Percentiles rank a stretch among this genome's conserved stretches.
These are phyloP conservation scores for Vitis riparia DNA, from an alignment of 164 flowering plant species.

Conservation along the genomic window DNA sequence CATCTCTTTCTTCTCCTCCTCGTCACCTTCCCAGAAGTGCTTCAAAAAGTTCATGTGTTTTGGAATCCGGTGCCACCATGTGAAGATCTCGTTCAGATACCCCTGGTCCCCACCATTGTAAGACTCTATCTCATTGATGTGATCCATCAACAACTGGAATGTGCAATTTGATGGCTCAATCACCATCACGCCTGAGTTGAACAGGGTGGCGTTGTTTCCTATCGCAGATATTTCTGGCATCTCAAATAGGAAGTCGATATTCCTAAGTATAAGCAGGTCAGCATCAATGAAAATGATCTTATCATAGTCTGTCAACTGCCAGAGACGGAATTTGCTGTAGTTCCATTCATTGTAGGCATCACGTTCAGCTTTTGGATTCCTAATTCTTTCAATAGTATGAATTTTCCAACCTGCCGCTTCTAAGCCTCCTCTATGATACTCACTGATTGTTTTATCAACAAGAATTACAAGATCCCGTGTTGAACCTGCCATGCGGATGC, in stretches of 20 bases:
- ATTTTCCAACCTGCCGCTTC: conserved; percentile 52
- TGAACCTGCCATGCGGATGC: conserved; percentile 64
- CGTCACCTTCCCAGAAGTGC: conserved; percentile 87
- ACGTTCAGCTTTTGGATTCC: conserved; percentile 64
- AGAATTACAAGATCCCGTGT: conserved; percentile 71
- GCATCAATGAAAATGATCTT: conserved; percentile 93
- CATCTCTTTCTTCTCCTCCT: conserved; percentile 60
- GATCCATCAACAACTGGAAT: conserved; percentile 80
- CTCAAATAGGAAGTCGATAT: conserved; percentile 79
- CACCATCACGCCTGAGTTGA: conserved; percentile 95
- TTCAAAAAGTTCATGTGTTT: conserved; percentile 92
- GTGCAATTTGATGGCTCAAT: conserved; percentile 91
- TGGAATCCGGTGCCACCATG: conserved; percentile 98
- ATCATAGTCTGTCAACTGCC: conserved; percentile 94
- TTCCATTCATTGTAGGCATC: conserved; percentile 95
- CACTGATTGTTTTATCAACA: conserved; percentile 60
- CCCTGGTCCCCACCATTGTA: conserved; percentile 98
- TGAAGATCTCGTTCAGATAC: conserved; percentile 81
- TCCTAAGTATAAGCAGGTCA: conserved; percentile 79
- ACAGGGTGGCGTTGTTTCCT: conserved; percentile 85
- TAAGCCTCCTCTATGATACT: conserved; percentile 57
- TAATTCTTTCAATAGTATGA: conserved; percentile 49
- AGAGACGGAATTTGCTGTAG: conserved; percentile 91
- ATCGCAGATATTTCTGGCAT: conserved; percentile 90
- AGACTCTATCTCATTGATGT: conserved; percentile 80